These are phyloP conservation scores for Aureobasidium leucospermi DNA, from an alignment of 2,329 filamentous ascomycete species.

Conservation along the genomic window DNA sequence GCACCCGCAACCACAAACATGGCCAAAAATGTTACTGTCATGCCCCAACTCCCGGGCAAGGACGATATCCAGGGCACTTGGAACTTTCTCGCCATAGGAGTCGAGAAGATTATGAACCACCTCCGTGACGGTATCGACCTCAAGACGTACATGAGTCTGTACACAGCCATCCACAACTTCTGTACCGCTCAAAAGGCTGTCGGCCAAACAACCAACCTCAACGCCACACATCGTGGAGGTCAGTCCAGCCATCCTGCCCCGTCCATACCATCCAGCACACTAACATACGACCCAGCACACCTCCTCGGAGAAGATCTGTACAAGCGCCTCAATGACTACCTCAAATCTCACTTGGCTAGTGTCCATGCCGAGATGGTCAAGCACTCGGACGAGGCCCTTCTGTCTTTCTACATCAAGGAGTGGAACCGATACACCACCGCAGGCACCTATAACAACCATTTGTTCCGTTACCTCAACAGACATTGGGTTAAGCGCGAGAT, in stretches of 20 bases:
- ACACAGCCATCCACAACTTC: slow-evolving; percentile 97
- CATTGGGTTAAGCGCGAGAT: slow-evolving; percentile 99
- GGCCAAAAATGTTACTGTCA: background rate
- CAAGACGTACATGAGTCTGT: slow-evolving; percentile 94
- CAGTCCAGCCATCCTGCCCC: background rate
- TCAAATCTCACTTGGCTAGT: slow-evolving; percentile 65
- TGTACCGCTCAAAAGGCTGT: slow-evolving; percentile 96
- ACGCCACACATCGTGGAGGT: slow-evolving; percentile 65
- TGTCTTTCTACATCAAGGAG: slow-evolving; percentile 91
- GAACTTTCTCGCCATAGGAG: slow-evolving; percentile 79
- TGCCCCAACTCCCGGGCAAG: slow-evolving; percentile 23
- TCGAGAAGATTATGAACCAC: slow-evolving; percentile 88
- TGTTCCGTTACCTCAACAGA: slow-evolving; percentile 92
- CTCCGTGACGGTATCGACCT: slow-evolving; percentile 90
- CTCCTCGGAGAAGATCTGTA: slow-evolving; percentile 94
- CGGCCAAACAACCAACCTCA: slow-evolving; percentile 42
- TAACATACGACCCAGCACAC: slow-evolving; percentile 56
- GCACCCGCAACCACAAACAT: background rate
- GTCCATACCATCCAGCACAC: background rate
- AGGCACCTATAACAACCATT: slow-evolving; percentile 93
- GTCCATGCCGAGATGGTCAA: slow-evolving; percentile 66
- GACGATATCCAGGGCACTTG: slow-evolving; percentile 48
- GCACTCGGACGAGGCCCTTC: slow-evolving; percentile 82
- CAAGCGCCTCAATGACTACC: slow-evolving; percentile 79
- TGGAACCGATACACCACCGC: slow-evolving; percentile 94